These are phyloP conservation scores for Ascochyta rabiei DNA, from an alignment of 2,329 filamentous ascomycete genomes.

Conservation along the genomic window DNA sequence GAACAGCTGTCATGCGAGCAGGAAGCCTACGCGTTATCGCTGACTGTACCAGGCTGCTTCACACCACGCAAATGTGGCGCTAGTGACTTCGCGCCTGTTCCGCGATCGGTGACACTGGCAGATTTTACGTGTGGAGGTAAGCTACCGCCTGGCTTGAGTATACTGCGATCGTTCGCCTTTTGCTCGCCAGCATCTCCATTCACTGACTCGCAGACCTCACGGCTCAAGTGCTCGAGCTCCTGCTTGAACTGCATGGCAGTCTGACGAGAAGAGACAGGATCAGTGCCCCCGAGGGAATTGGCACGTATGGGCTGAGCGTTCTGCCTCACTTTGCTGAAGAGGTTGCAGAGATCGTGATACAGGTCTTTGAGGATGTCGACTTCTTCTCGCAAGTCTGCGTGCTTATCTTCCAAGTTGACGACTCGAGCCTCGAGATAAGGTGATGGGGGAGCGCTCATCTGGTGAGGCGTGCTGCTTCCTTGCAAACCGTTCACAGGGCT, in stretches of 20 bases:
- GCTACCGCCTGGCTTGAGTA: slow-evolving; percentile 8
- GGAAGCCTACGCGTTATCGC: slow-evolving; percentile 9
- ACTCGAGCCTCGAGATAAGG: slow-evolving; percentile 27
- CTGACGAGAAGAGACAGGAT: slow-evolving; percentile 18
- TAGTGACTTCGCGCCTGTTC: slow-evolving; percentile 17
- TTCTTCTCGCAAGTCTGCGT: slow-evolving; percentile 21
- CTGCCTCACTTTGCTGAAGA: slow-evolving; percentile 29
- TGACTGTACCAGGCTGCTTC: not conserved
- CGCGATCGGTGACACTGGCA: slow-evolving; percentile 8
- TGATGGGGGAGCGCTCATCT: slow-evolving; percentile 21
- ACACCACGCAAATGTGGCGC: slow-evolving; percentile 26
- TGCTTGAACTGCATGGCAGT: slow-evolving; percentile 17
- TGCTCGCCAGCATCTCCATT: slow-evolving; percentile 15
- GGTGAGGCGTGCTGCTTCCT: slow-evolving; percentile 10
- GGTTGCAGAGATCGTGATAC: slow-evolving; percentile 22
- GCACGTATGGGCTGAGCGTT: slow-evolving; percentile 26
- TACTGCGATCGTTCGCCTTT: slow-evolving; percentile 14
- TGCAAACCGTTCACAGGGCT: not conserved
- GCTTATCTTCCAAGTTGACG: slow-evolving; percentile 24
- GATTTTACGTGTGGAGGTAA: slow-evolving; percentile 12
- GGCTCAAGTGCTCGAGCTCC: slow-evolving; percentile 26
- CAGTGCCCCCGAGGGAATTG: slow-evolving; percentile 18
- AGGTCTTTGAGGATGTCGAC: slow-evolving; percentile 23
- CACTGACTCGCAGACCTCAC: slow-evolving; percentile 13
- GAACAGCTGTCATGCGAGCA: not conserved